Percentiles rank a stretch among this genome's conserved stretches.
These are phyloP conservation scores for Waltergamsia citrina DNA, from an alignment of 2,329 filamentous ascomycete species.

Conservation along the genomic window DNA sequence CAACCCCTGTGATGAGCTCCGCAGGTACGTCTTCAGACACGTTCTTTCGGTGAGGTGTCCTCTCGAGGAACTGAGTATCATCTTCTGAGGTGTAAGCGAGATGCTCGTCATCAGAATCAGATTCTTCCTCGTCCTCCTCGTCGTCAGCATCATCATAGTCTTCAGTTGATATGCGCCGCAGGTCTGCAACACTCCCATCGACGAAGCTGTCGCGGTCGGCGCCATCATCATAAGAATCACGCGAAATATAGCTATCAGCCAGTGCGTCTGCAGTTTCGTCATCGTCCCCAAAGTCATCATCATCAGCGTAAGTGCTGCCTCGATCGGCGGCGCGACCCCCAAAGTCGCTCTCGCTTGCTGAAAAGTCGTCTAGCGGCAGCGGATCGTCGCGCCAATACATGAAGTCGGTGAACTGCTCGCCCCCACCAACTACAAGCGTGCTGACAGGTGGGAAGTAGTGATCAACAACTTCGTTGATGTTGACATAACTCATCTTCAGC, in stretches of 20 bases:
- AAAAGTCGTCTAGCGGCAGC: constrained; percentile 80
- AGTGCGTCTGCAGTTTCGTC: constrained; percentile 31
- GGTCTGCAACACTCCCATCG: constrained; percentile 28
- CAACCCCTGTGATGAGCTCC: constrained; percentile 51
- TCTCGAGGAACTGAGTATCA: constrained; percentile 3
- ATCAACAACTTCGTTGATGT: constrained; percentile 94
- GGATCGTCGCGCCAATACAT: constrained; percentile 88
- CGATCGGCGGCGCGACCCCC: constrained; percentile 37
- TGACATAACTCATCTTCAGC: constrained; percentile 93
- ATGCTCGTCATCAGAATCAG: constrained; percentile 30
- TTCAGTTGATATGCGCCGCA: not conserved
- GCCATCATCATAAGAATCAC: constrained; percentile 36
- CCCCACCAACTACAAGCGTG: constrained; percentile 77
- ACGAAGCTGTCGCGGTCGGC: constrained; percentile 29
- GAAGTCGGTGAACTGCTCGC: constrained; percentile 94
- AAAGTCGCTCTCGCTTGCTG: constrained; percentile 64
- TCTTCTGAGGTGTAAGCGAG: constrained; percentile 10
- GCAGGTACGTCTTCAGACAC: constrained; percentile 38
- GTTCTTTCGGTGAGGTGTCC: constrained; percentile 7
- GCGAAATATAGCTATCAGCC: constrained; percentile 47
- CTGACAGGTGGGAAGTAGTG: constrained; percentile 95
- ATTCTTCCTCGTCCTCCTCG: constrained; percentile 23
- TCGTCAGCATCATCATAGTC: constrained; percentile 23
- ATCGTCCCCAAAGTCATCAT: constrained; percentile 29
- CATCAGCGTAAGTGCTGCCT: constrained; percentile 31